Evolutionary conservation across 208 protist species (phyloP), one percentile per base, ranked within the genome.

Genomic region (Leishmania arabica): DNA sequence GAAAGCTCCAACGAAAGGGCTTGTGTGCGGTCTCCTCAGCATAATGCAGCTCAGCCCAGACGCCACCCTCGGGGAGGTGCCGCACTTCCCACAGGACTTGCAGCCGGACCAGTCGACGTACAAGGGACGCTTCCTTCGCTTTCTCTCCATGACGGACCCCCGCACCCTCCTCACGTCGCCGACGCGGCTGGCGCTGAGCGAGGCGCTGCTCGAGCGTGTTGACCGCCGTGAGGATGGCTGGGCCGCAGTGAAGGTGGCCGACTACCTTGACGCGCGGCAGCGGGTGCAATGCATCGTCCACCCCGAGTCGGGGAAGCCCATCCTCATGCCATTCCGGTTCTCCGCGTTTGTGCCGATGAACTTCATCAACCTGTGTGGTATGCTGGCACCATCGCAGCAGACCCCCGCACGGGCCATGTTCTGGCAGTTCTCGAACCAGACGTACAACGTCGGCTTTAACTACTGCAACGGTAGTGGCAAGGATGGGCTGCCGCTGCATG

Each of bases 391-490:
- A 54, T 90, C 91, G 40, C 83, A 89, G 90, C 86, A 90, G 65
- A 91, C 90, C 49, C 85, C 92, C 3, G 76, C 77, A 37, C 87
- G 86, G n/a, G 84, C 84, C 15, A 89, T 97, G 76, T 93, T 95
- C 77, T 97, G 92, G 92, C 95, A 98, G 88, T 95, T 92, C 83
- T 87, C 92, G 24, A 98, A 98, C 78, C 93, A 97, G 77, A 96
- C 91, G 42, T 98, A 98, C 86, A 97, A 98, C 87, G 94, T 96
- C 24, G 91, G 90, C 51, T 91, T 98, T 49, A 98, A 98, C 84
- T 95, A 98, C 84, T 94, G 95, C 80, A 98, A 98, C 85, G 88
- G 91, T 66, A 97, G 95, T 77, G 92, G 90, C 21, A 90, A 85
- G 66, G 90, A 93, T 49, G 82, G 83, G 42, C 84, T 97, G 75